phyloP scores from a whole-genome alignment of 2,329 filamentous ascomycete species.

The Ophiosphaerella herpotricha region DNA sequence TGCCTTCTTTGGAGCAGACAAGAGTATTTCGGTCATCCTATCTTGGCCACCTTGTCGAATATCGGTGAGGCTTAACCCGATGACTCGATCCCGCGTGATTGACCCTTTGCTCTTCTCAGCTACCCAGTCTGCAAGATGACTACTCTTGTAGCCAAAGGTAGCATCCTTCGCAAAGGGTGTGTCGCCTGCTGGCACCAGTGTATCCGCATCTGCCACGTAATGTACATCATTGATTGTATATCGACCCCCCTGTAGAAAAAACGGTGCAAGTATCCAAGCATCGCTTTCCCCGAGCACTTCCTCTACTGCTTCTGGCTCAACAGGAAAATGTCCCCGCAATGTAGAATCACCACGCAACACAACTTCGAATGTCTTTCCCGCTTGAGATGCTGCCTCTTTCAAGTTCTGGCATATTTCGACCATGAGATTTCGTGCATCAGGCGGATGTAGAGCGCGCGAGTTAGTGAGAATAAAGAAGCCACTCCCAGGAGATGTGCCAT shows the following conservation, averaged over 20 bases:
- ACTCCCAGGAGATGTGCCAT: constrained; percentile 32
- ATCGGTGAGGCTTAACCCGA: constrained; percentile 53
- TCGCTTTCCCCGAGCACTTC: constrained; percentile 56
- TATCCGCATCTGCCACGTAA: constrained; percentile 60
- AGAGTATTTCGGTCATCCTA: constrained; percentile 49
- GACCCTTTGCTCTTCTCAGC: constrained; percentile 57
- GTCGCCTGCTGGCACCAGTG: constrained; percentile 55
- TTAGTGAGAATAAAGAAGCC: constrained; percentile 68
- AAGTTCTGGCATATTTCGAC: constrained; percentile 58
- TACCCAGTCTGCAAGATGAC: constrained; percentile 59
- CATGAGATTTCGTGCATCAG: constrained; percentile 55
- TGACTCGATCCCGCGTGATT: constrained; percentile 47
- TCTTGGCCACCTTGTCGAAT: constrained; percentile 55
- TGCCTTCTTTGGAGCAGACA: constrained; percentile 42
- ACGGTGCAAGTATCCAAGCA: constrained; percentile 61
- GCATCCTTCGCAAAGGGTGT: constrained; percentile 64
- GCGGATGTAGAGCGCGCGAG: constrained; percentile 59
- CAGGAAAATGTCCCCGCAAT: constrained; percentile 61
- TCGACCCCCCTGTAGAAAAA: constrained; percentile 63
- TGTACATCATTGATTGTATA: constrained; percentile 63
- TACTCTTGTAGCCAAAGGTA: constrained; percentile 62
- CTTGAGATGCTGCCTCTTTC: constrained; percentile 49
- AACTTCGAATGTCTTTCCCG: constrained; percentile 55
- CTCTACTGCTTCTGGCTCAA: constrained; percentile 59
- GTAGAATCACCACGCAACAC: constrained; percentile 64